Evolutionary conservation across 495 filamentous ascomycete species (phyloP).

Genomic region (Oidiodendron maius): DNA sequence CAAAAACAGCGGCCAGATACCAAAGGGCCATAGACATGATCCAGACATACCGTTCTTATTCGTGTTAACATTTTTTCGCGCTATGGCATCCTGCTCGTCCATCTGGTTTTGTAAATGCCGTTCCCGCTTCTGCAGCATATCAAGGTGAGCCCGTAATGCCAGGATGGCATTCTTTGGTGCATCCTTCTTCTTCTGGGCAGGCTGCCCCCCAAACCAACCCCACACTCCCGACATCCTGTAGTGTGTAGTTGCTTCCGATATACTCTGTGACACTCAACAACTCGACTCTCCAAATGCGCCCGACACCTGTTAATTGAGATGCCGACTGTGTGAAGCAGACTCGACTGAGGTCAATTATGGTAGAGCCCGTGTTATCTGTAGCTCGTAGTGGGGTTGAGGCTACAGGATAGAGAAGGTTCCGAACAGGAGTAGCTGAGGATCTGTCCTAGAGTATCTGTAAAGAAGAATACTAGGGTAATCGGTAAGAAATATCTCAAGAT

Average conservation of each 20-base stretch:
- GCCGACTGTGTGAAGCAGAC: background rate
- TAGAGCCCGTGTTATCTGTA: background rate
- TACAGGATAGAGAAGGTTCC: slow-evolving; percentile 2
- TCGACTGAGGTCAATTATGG: background rate
- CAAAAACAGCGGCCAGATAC: too few species aligned
- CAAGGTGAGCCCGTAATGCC: slow-evolving; percentile 76
- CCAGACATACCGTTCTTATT: slow-evolving; percentile 79
- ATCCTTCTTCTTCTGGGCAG: slow-evolving; percentile 80
- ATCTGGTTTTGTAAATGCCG: slow-evolving; percentile 86
- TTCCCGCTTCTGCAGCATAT: slow-evolving; percentile 97
- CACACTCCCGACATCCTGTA: slow-evolving; percentile 57
- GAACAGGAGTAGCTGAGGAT: background rate
- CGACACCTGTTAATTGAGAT: background rate
- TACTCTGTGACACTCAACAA: too few species aligned
- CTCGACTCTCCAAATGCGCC: slow-evolving; percentile 8
- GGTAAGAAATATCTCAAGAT: too few species aligned
- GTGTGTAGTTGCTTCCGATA: too few species aligned
- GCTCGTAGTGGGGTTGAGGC: slow-evolving; percentile 14
- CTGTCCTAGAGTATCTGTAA: too few species aligned
- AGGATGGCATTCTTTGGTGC: slow-evolving; percentile 97
- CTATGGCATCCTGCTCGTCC: slow-evolving; percentile 84
- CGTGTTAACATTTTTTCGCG: slow-evolving; percentile 80
- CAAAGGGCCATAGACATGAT: too few species aligned
- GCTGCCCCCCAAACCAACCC: slow-evolving; percentile 81
- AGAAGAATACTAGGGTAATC: too few species aligned